Evolutionary conservation across 2,329 filamentous ascomycete species (phyloP), one percentile per base, ranked within the genome.

Genomic region (Ambrosiella beaveri): DNA sequence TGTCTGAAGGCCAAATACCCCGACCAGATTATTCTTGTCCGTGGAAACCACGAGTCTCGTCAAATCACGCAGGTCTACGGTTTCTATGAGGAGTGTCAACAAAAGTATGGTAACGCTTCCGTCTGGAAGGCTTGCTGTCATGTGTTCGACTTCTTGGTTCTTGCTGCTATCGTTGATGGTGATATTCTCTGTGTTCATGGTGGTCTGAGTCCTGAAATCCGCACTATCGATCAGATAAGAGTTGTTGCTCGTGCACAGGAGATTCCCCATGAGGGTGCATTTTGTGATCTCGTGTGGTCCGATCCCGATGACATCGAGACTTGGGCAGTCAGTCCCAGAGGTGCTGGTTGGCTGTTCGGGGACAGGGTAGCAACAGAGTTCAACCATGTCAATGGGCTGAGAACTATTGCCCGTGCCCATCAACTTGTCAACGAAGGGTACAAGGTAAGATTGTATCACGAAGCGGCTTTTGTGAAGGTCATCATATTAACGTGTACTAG

Each of bases 41-140:
- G 93, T 64, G 93, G 93, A 62, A 98, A 98, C 71, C 93, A 98
- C 73, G 93, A 98, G 71, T 96, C 89, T 35, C 84, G 93, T 63
- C 93, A 95, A 66, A 95, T 98, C 62, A 98, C 93, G 7, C 93
- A 98, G 67, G 95, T 94, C 19, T 98, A 98, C 70, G 93, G 93
- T 57, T 98, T 98, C 72, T 98, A 98, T 71, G 95, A 95, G 61
- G 93, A 98, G 70, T 98, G 93, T 71, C 89, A 89, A 58, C 86
- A 93, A 66, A 98, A 98, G 71, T 98, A 98, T 69, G 93, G 93
- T 67, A 97, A 96, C 67, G 89, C 93, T 11, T 96, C 94, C 54
- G 93, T 98, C n/a, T 98, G 93, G 93, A 95, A 98, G 71, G 93
- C 95, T 60, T 98, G 96, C 71, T 98, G 93, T 63, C 93, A 98